Evolutionary conservation across 2,329 filamentous ascomycete genomes (phyloP), one percentile per base, ranked within the genome.

Genomic region (Aspergillus sojae): DNA sequence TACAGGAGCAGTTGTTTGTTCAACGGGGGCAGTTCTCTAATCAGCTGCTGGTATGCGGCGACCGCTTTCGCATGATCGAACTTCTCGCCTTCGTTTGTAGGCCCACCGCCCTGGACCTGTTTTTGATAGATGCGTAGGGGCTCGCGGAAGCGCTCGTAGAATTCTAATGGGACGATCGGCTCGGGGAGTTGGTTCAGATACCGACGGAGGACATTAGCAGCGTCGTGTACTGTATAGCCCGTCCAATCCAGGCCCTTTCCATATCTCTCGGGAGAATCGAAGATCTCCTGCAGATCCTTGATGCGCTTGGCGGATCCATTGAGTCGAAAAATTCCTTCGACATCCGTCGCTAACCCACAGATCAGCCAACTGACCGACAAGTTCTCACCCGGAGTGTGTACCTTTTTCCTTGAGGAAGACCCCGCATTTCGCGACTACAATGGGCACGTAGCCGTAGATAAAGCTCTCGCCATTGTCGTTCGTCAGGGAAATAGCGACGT

Each of bases 371-470:
- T 32, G 30, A 32, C 53, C 21, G 30, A 36, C 32, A 21, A 30
- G 10, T 32, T n/a, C 16, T 21, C 23, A 41, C n/a, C 39, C 19
- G 46, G 64, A 74, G 61, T 76, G 62, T 86, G 69, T 79, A 97
- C 95, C 95, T 87, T 96, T 97, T 78, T 99, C 95, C 79, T 99
- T 99, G 69, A 99, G 78, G 71, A 94, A 99, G 4, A 99, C 94
- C 66, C 95, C 95, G 77, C 95, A 98, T 79, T 99, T 99, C 41
- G 95, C 95, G 60, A 99, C 94, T 50, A 99, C 94, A 68, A 99
- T 98, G 21, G 95, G 95, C 9, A 99, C 94, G 74, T 98, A 98
- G 74, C 95, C 95, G 78, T 98, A 99, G 60, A 98, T 97, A 78
- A 97, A 98, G 80, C 93, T 97, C 78, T 95, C 89, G 36, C 94